Conservation (phyloP, 768 basidiomycete species). For the Melanogaster broomeanus region DNA sequence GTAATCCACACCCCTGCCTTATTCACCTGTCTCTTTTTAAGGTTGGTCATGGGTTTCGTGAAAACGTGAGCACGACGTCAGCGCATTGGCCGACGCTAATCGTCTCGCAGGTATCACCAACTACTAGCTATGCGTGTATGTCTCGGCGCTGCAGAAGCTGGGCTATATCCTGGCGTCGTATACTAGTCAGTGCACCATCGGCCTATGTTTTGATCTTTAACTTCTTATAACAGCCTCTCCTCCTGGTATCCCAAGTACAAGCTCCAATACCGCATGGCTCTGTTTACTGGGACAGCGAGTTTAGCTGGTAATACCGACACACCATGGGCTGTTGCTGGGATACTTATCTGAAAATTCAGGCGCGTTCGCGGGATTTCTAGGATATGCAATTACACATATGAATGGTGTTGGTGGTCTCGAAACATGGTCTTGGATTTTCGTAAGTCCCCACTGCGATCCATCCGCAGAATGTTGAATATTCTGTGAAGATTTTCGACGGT, state of each 20-base stretch:
- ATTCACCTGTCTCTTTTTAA: constrained; percentile 17
- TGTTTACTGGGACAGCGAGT: constrained; percentile 69
- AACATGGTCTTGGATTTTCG: constrained; percentile 74
- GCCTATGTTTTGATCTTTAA: too few relatives aligned
- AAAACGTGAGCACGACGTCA: constrained; percentile 63
- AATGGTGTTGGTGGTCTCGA: too few relatives aligned
- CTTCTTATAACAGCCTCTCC: constrained; percentile 45
- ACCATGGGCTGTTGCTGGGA: accelerated
- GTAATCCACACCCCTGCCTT: too few relatives aligned
- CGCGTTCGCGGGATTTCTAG: constrained; percentile 61
- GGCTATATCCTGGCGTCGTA: too few relatives aligned
- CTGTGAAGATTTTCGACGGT: too few relatives aligned
- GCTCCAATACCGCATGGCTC: too few relatives aligned
- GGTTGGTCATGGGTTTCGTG: constrained; percentile 67
- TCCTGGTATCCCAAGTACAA: constrained; percentile 70
- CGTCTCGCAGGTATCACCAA: too few relatives aligned
- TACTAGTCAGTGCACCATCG: constrained; percentile 59
- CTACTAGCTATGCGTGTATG: too few relatives aligned
- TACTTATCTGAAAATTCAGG: constrained; percentile 16
- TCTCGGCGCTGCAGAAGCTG: too few relatives aligned
- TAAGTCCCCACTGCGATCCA: constrained; percentile 26
- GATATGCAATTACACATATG: constrained; percentile 58
- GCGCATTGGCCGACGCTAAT: constrained; percentile 75
- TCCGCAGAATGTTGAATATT: constrained; percentile 35
- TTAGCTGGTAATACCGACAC: constrained; percentile 51